phyloP scores from a whole-genome alignment of 2,329 filamentous ascomycete genomes.

The Phoma sp. region DNA sequence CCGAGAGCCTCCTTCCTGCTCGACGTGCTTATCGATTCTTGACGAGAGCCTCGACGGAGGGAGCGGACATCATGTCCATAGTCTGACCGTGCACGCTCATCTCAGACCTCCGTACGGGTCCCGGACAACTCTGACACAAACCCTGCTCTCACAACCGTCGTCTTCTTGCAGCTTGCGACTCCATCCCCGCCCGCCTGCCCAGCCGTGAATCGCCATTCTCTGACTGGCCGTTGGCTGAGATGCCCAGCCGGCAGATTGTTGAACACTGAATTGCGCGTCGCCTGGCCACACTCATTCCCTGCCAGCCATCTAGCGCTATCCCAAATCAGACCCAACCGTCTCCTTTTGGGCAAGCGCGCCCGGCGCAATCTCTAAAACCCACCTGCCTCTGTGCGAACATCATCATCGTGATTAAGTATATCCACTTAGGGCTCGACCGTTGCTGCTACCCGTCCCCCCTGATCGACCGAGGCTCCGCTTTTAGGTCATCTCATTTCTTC shows the following conservation, averaged over 20 bases:
- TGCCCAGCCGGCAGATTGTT: constrained; percentile 11
- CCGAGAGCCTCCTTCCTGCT: constrained; percentile 3
- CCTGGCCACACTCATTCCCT: constrained; percentile 8
- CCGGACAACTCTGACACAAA: constrained; percentile 12
- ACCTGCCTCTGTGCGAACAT: constrained; percentile 12
- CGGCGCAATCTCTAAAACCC: constrained; percentile 17
- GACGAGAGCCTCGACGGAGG: constrained; percentile 3
- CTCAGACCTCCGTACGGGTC: constrained; percentile 3
- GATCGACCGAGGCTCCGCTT: constrained; percentile 16
- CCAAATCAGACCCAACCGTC: constrained; percentile 4
- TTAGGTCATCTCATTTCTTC: constrained; percentile 18
- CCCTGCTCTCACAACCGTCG: constrained; percentile 4
- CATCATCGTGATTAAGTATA: constrained; percentile 14
- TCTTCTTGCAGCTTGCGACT: neutral
- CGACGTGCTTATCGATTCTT: constrained; percentile 4
- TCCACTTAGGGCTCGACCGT: constrained; percentile 13
- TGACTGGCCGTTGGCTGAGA: constrained; percentile 6
- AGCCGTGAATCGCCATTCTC: constrained; percentile 6
- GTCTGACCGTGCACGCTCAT: constrained; percentile 5
- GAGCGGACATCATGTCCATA: constrained; percentile 8
- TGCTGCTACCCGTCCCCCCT: constrained; percentile 16
- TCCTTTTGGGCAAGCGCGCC: constrained; percentile 11
- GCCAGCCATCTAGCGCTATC: neutral
- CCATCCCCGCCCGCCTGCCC: constrained; percentile 4
- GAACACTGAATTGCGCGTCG: constrained; percentile 17